phyloP scores from a whole-genome alignment of 2,329 filamentous ascomycete genomes.

The Ophiostoma himal-ulmi region DNA sequence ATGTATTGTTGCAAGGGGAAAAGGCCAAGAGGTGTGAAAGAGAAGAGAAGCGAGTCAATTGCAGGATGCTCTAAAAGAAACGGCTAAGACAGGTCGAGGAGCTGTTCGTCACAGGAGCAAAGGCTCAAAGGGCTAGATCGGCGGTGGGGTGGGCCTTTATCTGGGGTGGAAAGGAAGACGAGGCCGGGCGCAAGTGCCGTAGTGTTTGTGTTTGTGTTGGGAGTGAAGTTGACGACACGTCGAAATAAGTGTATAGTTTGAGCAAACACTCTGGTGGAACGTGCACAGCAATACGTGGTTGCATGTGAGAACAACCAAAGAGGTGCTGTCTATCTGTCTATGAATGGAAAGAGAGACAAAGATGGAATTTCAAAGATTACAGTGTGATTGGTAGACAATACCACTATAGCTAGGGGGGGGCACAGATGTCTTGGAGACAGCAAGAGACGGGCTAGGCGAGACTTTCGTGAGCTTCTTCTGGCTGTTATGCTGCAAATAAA shows the following conservation, averaged over 20 bases:
- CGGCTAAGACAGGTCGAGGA: neutral
- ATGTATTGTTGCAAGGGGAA: neutral
- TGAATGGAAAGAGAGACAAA: neutral
- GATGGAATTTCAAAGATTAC: neutral
- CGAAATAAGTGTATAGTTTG: neutral
- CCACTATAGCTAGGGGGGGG: neutral
- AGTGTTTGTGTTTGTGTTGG: neutral
- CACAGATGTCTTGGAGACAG: neutral
- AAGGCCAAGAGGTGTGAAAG: neutral
- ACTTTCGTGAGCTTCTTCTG: neutral
- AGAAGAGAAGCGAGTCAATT: neutral
- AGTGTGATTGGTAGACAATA: slow-evolving; percentile 1
- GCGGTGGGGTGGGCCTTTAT: slow-evolving; percentile 16
- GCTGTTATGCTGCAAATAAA: neutral
- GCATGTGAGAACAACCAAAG: neutral
- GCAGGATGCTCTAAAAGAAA: neutral
- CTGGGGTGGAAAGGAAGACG: slow-evolving; percentile 13
- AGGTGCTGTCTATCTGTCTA: neutral
- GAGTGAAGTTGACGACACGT: neutral
- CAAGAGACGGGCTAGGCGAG: neutral
- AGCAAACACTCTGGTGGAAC: neutral
- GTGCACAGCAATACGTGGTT: neutral
- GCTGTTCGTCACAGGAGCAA: neutral
- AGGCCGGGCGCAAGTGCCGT: neutral
- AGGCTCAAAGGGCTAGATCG: slow-evolving; percentile 15